phyloP scores from a whole-genome alignment of 2,329 filamentous ascomycete genomes.

The Monosporascus sp. region DNA sequence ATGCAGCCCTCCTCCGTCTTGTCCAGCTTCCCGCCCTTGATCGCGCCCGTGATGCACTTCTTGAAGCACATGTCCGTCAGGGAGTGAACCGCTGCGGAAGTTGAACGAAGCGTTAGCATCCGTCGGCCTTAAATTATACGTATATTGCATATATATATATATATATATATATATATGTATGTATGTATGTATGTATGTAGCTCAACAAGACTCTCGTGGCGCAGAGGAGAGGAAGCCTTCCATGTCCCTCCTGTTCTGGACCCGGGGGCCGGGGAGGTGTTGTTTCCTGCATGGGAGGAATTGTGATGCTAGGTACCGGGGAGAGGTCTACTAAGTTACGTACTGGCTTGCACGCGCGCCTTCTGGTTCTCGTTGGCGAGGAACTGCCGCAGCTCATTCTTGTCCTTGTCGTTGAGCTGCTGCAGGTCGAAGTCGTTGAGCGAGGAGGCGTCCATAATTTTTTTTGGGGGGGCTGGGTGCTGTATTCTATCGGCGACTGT shows the following conservation, averaged over 20 bases:
- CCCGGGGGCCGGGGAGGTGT: not conserved
- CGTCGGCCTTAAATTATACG: no score
- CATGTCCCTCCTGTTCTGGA: no score
- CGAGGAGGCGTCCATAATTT: slow-evolving; percentile 26
- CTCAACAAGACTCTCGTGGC: no score
- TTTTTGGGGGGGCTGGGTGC: not conserved
- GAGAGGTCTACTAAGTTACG: slow-evolving; percentile 27
- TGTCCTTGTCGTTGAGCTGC: slow-evolving; percentile 75
- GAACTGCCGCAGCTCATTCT: slow-evolving; percentile 82
- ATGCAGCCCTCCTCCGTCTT: slow-evolving; percentile 76
- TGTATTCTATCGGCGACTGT: not conserved
- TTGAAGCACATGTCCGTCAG: slow-evolving; percentile 80
- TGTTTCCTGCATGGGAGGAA: not conserved
- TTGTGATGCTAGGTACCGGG: not conserved
- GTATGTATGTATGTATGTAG: no score
- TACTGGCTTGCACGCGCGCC: slow-evolving; percentile 59
- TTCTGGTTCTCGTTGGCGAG: slow-evolving; percentile 81
- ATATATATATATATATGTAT: no score
- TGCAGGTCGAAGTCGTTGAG: slow-evolving; percentile 59
- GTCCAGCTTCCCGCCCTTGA: slow-evolving; percentile 69
- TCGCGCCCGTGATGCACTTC: slow-evolving; percentile 77
- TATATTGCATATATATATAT: no score
- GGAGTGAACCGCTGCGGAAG: slow-evolving; percentile 42
- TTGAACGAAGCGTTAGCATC: not conserved
- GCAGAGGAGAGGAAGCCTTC: no score